These are phyloP conservation scores for Rhynchospora pubera DNA, from an alignment of 176 grass and related monocot species.

Conservation along the genomic window DNA sequence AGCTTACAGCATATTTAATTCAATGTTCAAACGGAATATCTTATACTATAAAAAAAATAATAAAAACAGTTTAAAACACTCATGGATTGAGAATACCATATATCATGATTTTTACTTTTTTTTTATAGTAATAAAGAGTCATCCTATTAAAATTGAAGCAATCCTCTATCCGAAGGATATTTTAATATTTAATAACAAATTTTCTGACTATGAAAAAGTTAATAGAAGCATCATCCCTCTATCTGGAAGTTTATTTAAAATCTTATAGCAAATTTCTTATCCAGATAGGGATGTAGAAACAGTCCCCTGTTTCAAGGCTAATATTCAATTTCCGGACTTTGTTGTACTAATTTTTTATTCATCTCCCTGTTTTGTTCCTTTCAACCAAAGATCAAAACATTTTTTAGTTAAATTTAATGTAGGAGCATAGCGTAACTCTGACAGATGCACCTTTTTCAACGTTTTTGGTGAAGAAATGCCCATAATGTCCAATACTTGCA, in stretches of 20 bases:
- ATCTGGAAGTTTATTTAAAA: background rate
- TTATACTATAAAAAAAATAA: background rate
- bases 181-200: background rate
- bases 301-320: background rate
- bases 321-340: background rate
- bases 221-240: background rate
- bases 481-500: too few species aligned
- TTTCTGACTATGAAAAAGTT: background rate
- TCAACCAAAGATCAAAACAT: background rate
- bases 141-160: background rate
- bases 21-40: background rate
- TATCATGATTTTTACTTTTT: background rate
- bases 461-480: too few species aligned
- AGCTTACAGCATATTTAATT: background rate
- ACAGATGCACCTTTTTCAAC: too few species aligned
- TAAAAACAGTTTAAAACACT: background rate
- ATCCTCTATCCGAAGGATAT: background rate
- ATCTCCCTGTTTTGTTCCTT: background rate
- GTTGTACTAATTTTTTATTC: background rate
- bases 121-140: too few species aligned
- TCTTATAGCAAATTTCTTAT: background rate
- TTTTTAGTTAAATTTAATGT: too few species aligned
- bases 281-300: background rate
- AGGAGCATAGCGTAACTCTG: too few species aligned
- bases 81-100: background rate